phyloP scores from a whole-genome alignment of 2,329 filamentous ascomycete species.

The Biscogniauxia sp. region DNA sequence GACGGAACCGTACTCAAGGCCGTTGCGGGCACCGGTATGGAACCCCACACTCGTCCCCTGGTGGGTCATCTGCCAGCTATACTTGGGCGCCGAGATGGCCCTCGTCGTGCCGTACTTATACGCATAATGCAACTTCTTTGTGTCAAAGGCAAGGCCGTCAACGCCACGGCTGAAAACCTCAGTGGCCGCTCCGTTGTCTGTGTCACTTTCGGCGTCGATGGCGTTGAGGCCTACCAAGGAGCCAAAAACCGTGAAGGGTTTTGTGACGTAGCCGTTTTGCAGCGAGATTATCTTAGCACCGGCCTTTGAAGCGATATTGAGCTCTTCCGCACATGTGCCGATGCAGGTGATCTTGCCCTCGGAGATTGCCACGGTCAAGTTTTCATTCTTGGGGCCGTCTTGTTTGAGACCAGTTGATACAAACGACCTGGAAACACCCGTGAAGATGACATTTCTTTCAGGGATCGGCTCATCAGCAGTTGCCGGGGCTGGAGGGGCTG shows the following conservation, averaged over 20 bases:
- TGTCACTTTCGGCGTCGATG: slow-evolving; percentile 56
- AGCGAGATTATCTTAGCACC: slow-evolving; percentile 45
- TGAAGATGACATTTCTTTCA: slow-evolving; percentile 49
- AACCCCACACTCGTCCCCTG: slow-evolving; percentile 60
- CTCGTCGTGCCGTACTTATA: slow-evolving; percentile 56
- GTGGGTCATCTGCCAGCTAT: slow-evolving; percentile 41
- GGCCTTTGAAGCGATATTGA: slow-evolving; percentile 35
- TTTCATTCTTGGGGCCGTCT: slow-evolving; percentile 18
- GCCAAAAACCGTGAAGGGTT: slow-evolving; percentile 59
- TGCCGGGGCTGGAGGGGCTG: slow-evolving; percentile 38
- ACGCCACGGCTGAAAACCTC: slow-evolving; percentile 55
- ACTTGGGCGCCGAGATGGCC: slow-evolving; percentile 55
- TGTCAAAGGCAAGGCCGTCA: slow-evolving; percentile 54
- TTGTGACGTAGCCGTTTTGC: slow-evolving; percentile 58
- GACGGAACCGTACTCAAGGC: slow-evolving; percentile 47
- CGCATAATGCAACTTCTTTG: slow-evolving; percentile 54
- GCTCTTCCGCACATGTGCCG: slow-evolving; percentile 48
- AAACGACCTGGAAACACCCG: slow-evolving; percentile 52
- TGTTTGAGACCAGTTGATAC: slow-evolving; percentile 38
- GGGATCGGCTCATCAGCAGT: slow-evolving; percentile 41
- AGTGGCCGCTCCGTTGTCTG: slow-evolving; percentile 49
- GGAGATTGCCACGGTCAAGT: slow-evolving; percentile 50
- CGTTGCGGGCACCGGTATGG: slow-evolving; percentile 46
- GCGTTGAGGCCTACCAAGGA: slow-evolving; percentile 61
- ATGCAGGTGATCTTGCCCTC: slow-evolving; percentile 56